Percentiles rank a stretch among this genome's conserved stretches.
Conservation (phyloP, 176 grass and related monocot species). For the Panicum miliaceum region DNA sequence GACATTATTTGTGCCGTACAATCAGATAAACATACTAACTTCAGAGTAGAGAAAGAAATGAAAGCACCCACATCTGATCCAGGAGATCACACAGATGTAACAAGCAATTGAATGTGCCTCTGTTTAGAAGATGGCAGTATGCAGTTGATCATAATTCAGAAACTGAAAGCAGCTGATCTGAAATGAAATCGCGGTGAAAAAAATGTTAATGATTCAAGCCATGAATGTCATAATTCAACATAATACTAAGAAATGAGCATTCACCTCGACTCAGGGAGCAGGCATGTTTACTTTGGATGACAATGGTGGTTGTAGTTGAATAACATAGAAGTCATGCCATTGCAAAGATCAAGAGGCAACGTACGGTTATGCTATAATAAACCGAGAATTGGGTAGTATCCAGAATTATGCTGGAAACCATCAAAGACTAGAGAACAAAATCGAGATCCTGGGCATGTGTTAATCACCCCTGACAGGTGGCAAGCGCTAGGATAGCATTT, state of each 20-base stretch:
- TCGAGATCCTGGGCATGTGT: not conserved
- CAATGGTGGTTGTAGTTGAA: constrained; percentile 7
- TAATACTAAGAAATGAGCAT: not conserved
- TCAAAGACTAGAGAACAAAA: not conserved
- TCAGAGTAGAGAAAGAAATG: too few relatives aligned
- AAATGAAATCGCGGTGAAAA: not conserved
- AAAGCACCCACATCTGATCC: not conserved
- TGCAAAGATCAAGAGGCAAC: not conserved
- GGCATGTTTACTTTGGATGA: not conserved
- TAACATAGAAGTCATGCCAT: not conserved
- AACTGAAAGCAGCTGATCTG: not conserved
- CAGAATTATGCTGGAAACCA: not conserved
- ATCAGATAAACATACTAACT: not conserved
- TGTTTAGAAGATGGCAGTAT: not conserved
- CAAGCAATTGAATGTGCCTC: not conserved
- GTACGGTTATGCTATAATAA: not conserved
- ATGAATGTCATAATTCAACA: constrained; percentile 7
- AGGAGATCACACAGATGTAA: not conserved
- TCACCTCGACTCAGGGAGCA: not conserved
- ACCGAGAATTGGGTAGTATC: not conserved
- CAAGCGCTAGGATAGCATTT: not conserved
- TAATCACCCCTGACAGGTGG: not conserved
- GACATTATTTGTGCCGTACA: not conserved
- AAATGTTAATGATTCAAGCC: not conserved
- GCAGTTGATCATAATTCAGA: not conserved